Conservation (phyloP, 495 filamentous ascomycete species). For the Choiromyces venosus region DNA sequence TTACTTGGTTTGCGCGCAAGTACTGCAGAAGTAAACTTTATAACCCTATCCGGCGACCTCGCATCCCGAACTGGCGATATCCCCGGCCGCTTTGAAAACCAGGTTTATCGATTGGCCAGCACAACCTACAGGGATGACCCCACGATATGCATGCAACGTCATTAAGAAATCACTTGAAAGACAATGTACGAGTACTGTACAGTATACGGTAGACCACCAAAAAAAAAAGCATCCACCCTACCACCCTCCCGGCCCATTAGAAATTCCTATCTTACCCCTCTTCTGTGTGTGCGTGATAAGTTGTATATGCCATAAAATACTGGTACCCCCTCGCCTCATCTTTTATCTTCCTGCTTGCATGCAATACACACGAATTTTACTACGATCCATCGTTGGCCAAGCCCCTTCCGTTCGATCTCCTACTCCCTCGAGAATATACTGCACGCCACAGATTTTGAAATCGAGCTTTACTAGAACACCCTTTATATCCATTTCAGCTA, state of each 20-base stretch:
- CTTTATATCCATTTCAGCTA: not conserved
- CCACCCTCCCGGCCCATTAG: not conserved
- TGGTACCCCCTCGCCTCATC: not conserved
- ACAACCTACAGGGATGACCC: not conserved
- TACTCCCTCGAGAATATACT: not conserved
- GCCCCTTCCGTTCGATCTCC: not conserved
- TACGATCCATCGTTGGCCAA: not conserved
- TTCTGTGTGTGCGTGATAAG: not conserved
- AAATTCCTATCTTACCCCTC: not conserved
- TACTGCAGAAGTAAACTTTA: too few relatives aligned
- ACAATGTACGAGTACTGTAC: not conserved
- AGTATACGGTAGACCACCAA: too few relatives aligned
- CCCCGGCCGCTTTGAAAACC: not conserved
- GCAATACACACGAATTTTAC: not conserved
- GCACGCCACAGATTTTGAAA: not conserved
- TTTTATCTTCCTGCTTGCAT: not conserved
- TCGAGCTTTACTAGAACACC: not conserved
- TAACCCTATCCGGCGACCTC: not conserved
- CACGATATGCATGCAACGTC: not conserved
- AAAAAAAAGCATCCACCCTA: not conserved
- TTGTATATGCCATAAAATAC: not conserved
- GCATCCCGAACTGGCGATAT: not conserved
- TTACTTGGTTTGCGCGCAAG: too few relatives aligned
- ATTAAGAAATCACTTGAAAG: not conserved
- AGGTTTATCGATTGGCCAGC: not conserved